Percentiles rank a stretch among this genome's conserved stretches.
These are phyloP conservation scores for Lentinula guzmanii DNA, from an alignment of 768 basidiomycete genomes.

Conservation along the genomic window DNA sequence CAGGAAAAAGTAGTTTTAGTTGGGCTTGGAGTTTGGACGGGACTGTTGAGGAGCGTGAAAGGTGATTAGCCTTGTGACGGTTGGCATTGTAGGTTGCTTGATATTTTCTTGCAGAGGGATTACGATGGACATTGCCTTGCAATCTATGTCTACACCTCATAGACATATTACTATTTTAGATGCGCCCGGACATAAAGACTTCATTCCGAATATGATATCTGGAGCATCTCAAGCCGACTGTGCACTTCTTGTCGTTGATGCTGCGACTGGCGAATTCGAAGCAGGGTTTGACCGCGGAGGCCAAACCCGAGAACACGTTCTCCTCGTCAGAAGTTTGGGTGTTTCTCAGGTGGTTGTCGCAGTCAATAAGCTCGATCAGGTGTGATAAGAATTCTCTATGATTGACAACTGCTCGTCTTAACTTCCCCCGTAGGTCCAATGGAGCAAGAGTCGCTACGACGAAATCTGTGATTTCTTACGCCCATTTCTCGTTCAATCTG, in stretches of 20 bases:
- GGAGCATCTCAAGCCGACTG: conserved; percentile 97
- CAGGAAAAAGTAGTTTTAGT: conserved; percentile 92
- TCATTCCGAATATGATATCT: conserved; percentile 99
- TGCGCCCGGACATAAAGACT: conserved; percentile 95
- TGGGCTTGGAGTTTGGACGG: conserved; percentile 99
- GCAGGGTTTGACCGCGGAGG: conserved; percentile 92
- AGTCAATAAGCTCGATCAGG: conserved; percentile 93
- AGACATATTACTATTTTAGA: conserved; percentile 90
- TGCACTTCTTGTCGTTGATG: conserved; percentile 89
- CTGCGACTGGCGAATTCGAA: conserved; percentile 89
- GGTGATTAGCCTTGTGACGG: conserved; percentile 41
- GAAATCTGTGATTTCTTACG: conserved; percentile 71
- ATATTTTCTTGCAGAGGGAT: conserved; percentile 60
- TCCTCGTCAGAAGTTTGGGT: conserved; percentile 88
- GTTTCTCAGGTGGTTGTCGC: conserved; percentile 89
- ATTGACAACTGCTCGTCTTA: neutral
- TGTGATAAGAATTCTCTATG: conserved; percentile 23
- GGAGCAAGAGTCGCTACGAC: conserved; percentile 78
- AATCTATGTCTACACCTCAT: conserved; percentile 67
- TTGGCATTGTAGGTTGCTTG: conserved; percentile 3
- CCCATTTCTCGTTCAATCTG: conserved; percentile 83
- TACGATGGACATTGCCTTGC: conserved; percentile 94
- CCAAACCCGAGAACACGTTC: conserved; percentile 91
- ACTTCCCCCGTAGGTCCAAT: conserved; percentile 65
- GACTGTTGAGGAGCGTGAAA: conserved; percentile 84